Base-by-base conservation (phyloP, 768 basidiomycete species). In the Suillus paluster region DNA sequence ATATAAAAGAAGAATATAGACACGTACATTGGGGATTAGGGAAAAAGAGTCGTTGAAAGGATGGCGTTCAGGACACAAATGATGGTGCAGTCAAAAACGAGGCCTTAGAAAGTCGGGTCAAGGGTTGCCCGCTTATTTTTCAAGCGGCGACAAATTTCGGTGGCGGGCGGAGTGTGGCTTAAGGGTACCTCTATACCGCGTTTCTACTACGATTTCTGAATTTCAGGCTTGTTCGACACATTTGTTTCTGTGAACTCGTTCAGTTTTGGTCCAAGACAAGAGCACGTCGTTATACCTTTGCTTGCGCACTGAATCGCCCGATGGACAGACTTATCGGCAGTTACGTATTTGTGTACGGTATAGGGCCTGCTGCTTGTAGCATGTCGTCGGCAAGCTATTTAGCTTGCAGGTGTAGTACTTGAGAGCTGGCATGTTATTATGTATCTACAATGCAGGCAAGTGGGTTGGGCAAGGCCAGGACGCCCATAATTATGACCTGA, bases 111-210 rank as follows among this genome's bases (percentile, higher is more conserved):
- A 65, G 70, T 68, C 75, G 73, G 75, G 73, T 76, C 72, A 76
- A 75, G 73, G 75, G 73, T 54, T 73, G 75, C 68, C 48, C 75
- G 73, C 73, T 69, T 75, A 65, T 70, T 75, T 75, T 75, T 75
- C 62, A 73, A 72, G 73, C 73, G 73, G 73, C 71, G 73, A 73
- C 67, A 30, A 17, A 68, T 58, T 39, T n/a, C 0, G 1, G 73
- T 75, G 73, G 73, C 75, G 45, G 34, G 27, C 57, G 39, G 45
- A 61, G 23, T 45, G 56, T 57, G 57, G 36, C 44, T 44, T 41
- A 55, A 60, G 59, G 34, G 34, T 23, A 30, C 30, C 30, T 19
- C n/a, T 23, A 36, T 19, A 50, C 49, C 49, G n/a, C 49, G 49
- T 50, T 30, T 50, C 19, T 9, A 50, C 49, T 19, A 12, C 27